Evolutionary conservation across 768 basidiomycete genomes (phyloP).

Genomic region (Chalciporus pseudorubinellus): DNA sequence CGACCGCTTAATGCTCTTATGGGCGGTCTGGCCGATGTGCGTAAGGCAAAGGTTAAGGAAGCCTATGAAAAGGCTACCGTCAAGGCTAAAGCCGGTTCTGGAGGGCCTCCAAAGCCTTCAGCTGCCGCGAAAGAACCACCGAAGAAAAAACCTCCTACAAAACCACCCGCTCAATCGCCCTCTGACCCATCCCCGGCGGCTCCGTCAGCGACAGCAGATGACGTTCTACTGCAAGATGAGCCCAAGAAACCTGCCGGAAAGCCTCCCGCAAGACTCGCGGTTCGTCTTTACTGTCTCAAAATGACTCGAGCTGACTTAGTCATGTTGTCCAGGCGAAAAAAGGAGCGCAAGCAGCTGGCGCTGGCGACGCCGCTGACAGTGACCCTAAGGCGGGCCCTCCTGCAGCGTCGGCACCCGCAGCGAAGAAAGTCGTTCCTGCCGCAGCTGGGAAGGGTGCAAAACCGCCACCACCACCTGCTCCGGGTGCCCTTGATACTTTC

Average conservation of each 20-base stretch:
- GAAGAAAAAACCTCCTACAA: slow-evolving; percentile 38
- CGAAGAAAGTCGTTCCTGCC: slow-evolving; percentile 46
- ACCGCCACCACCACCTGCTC: slow-evolving; percentile 44
- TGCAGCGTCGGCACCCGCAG: slow-evolving; percentile 28
- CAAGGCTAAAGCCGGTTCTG: slow-evolving; percentile 72
- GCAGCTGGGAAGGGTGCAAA: slow-evolving; percentile 46
- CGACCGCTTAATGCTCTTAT: slow-evolving; percentile 82
- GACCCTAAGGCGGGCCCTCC: slow-evolving; percentile 24
- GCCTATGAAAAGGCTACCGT: slow-evolving; percentile 90
- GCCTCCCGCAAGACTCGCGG: slow-evolving; percentile 47
- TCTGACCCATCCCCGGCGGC: slow-evolving; percentile 25
- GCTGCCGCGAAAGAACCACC: slow-evolving; percentile 32
- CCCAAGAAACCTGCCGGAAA: slow-evolving; percentile 50
- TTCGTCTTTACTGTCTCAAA: slow-evolving; percentile 15
- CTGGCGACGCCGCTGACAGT: slow-evolving; percentile 25
- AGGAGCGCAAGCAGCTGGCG: slow-evolving; percentile 34
- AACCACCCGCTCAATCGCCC: slow-evolving; percentile 20
- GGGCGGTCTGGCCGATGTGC: slow-evolving; percentile 81
- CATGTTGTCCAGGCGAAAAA: slow-evolving; percentile 52
- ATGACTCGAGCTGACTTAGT: slow-evolving; percentile 2
- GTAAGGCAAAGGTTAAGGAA: slow-evolving; percentile 92
- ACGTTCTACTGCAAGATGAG: slow-evolving; percentile 27
- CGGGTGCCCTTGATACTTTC: slow-evolving; percentile 71
- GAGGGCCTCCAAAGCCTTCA: slow-evolving; percentile 44
- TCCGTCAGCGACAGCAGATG: slow-evolving; percentile 11